Evolutionary conservation across 371 early-diverging fungal genomes (phyloP).

Genomic region (Mortierella polycephala): DNA sequence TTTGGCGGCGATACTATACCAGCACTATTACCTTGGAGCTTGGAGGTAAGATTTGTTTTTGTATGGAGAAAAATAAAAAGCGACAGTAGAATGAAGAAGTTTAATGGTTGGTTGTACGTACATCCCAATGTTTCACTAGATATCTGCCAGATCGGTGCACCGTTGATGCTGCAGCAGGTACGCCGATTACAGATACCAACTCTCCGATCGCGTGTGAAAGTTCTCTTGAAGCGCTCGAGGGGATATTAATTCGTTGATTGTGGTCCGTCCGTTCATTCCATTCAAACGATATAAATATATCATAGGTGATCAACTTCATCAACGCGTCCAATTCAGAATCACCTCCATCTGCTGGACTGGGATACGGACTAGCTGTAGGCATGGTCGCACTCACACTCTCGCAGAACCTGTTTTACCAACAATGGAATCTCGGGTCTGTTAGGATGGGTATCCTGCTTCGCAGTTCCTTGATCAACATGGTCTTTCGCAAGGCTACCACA

Average conservation of each 20-base stretch:
- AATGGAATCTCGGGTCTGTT: constrained; percentile 52
- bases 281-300: not conserved
- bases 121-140: constrained; percentile 9
- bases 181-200: not conserved
- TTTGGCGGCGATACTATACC: constrained; percentile 43
- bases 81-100: not conserved
- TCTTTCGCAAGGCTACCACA: constrained; percentile 69
- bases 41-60: constrained; percentile 28
- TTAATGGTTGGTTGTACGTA: not conserved
- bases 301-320: constrained; percentile 36
- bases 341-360: constrained; percentile 44
- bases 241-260: too few relatives aligned
- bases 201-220: not conserved
- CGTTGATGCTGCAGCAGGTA: constrained; percentile 43
- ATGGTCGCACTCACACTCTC: constrained; percentile 40
- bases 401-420: constrained; percentile 45
- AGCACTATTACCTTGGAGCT: constrained; percentile 25
- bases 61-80: not conserved
- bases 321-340: constrained; percentile 13
- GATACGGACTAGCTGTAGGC: constrained; percentile 40
- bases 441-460: constrained; percentile 60
- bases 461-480: constrained; percentile 62
- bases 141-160: constrained; percentile 34
- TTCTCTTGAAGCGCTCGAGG: too few relatives aligned
- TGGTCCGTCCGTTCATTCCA: not conserved